Conservation (phyloP, 2,329 filamentous ascomycete species). For the Diplodia intermedia region DNA sequence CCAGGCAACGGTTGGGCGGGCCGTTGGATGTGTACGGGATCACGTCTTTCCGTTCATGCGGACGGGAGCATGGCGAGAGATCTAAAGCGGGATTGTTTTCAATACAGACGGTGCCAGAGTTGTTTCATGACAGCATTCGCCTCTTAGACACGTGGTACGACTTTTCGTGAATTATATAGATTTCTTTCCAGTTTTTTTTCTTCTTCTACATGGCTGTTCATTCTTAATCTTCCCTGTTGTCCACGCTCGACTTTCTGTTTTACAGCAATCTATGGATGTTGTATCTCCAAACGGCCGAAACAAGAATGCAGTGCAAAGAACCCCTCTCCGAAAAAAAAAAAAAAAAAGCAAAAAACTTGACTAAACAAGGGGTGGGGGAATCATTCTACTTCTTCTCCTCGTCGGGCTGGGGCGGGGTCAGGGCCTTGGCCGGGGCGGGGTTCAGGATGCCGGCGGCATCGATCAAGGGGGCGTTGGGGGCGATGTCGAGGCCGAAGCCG, state of each 20-base stretch:
- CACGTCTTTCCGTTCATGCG: not conserved
- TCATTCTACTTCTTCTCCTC: constrained; percentile 25
- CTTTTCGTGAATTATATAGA: too few species aligned
- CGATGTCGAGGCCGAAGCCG: constrained; percentile 87
- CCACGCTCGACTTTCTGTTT: too few species aligned
- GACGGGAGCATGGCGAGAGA: not conserved
- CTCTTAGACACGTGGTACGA: too few species aligned
- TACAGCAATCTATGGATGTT: too few species aligned
- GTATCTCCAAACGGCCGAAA: too few species aligned
- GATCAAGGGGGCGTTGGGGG: constrained; percentile 80
- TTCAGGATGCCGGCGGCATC: constrained; percentile 76
- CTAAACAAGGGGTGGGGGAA: constrained; percentile 1
- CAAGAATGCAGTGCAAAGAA: too few species aligned
- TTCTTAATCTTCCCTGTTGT: too few species aligned
- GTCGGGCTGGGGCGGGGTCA: constrained; percentile 36
- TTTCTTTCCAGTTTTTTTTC: too few species aligned
- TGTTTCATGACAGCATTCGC: not conserved
- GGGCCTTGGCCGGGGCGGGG: constrained; percentile 61
- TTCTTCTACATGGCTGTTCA: too few species aligned
- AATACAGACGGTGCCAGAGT: too few species aligned
- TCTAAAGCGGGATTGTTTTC: not conserved
- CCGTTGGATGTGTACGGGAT: not conserved
- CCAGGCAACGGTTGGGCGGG: not conserved
- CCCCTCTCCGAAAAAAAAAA: too few species aligned
- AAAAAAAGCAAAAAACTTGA: not conserved